These are phyloP conservation scores for Rutstroemia sp. DNA, from an alignment of 2,329 filamentous ascomycete species.

Conservation along the genomic window DNA sequence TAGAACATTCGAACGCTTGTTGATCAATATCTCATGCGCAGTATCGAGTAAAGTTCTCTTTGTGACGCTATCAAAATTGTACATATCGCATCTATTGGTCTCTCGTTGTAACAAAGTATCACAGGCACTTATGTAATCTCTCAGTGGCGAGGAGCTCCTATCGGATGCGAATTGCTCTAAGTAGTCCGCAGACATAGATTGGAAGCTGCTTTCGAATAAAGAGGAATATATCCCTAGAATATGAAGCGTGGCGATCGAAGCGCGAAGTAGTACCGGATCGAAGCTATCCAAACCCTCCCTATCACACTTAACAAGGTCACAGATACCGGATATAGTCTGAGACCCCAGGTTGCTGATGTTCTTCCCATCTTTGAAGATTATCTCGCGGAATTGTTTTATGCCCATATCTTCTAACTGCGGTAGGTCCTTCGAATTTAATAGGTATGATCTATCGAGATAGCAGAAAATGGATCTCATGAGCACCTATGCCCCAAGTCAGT, in stretches of 20 bases:
- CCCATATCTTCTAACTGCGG: slow-evolving; percentile 76
- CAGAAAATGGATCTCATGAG: slow-evolving; percentile 85
- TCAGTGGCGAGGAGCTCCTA: slow-evolving; percentile 55
- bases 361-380: slow-evolving; percentile 34
- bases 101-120: slow-evolving; percentile 65
- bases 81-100: slow-evolving; percentile 67
- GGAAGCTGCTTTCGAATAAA: slow-evolving; percentile 70
- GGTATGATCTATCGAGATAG: slow-evolving; percentile 84
- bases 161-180: slow-evolving; percentile 63
- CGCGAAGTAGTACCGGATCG: slow-evolving; percentile 59
- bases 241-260: slow-evolving; percentile 75
- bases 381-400: slow-evolving; percentile 64
- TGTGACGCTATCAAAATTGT: slow-evolving; percentile 76
- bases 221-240: slow-evolving; percentile 75
- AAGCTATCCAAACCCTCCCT: slow-evolving; percentile 51
- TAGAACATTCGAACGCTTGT: slow-evolving; percentile 57
- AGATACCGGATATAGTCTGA: slow-evolving; percentile 53
- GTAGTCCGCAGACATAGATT: slow-evolving; percentile 60
- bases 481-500: slow-evolving; percentile 39
- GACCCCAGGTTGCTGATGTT: slow-evolving; percentile 32
- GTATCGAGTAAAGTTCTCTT: slow-evolving; percentile 67
- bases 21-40: slow-evolving; percentile 67
- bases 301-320: slow-evolving; percentile 67
- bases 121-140: slow-evolving; percentile 67
- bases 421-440: slow-evolving; percentile 64